Evolutionary conservation across 768 basidiomycete genomes (phyloP).

Genomic region (Inosperma sp.): DNA sequence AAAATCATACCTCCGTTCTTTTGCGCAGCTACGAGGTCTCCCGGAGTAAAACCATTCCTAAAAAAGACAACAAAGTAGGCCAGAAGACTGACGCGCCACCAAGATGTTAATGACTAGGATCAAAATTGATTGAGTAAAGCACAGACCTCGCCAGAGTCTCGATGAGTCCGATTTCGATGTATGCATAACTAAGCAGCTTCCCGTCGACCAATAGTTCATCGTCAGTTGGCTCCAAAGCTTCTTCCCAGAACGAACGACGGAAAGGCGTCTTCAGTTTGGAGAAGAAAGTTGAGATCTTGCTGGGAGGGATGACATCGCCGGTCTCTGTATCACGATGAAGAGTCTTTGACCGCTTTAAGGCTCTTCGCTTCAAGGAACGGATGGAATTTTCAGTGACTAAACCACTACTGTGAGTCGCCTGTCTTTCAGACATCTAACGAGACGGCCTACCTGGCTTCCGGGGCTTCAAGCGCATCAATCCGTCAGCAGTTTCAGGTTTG

Average conservation of each 20-base stretch:
- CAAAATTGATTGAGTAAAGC: neutral
- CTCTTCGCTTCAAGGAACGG: slow-evolving; percentile 51
- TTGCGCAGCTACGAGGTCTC: slow-evolving; percentile 51
- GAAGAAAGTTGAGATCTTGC: slow-evolving; percentile 34
- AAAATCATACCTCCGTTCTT: slow-evolving; percentile 30
- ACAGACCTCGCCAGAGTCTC: slow-evolving; percentile 53
- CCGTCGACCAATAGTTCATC: slow-evolving; percentile 57
- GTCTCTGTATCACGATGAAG: slow-evolving; percentile 51
- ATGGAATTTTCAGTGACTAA: slow-evolving; percentile 52
- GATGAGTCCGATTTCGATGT: slow-evolving; percentile 61
- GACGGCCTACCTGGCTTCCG: slow-evolving; percentile 52
- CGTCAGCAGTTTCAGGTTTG: slow-evolving; percentile 58
- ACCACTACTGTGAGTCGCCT: neutral
- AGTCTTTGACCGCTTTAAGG: slow-evolving; percentile 53
- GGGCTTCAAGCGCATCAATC: slow-evolving; percentile 62
- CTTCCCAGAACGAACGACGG: slow-evolving; percentile 56
- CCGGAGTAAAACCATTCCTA: slow-evolving; percentile 57
- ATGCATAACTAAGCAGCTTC: slow-evolving; percentile 61
- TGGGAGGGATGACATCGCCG: slow-evolving; percentile 39
- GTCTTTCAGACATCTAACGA: neutral
- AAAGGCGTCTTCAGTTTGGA: slow-evolving; percentile 48
- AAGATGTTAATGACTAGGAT: neutral
- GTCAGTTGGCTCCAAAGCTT: slow-evolving; percentile 47
- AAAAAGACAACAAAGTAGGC: slow-evolving; percentile 65
- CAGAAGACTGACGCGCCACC: slow-evolving; percentile 38